phyloP scores from a whole-genome alignment of 2,329 filamentous ascomycete species.

The Fusarium sacchari region DNA sequence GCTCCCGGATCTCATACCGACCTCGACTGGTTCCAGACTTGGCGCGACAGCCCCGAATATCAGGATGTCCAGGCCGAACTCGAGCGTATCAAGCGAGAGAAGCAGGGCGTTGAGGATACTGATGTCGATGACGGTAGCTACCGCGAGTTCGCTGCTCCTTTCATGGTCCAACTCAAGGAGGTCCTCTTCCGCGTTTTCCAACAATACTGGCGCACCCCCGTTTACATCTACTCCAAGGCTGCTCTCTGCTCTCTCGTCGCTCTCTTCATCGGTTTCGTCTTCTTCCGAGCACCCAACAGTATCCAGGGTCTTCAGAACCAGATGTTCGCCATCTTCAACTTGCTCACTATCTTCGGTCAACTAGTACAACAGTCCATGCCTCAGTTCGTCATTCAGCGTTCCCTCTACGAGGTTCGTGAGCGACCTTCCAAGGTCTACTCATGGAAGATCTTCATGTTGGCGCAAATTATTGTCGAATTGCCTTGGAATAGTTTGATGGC shows the following conservation, averaged over 20 bases:
- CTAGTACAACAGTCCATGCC: slow-evolving; percentile 86
- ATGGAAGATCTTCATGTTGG: slow-evolving; percentile 86
- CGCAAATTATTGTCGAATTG: slow-evolving; percentile 84
- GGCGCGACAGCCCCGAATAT: slow-evolving; percentile 69
- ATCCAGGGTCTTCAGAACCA: slow-evolving; percentile 86
- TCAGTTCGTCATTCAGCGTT: slow-evolving; percentile 83
- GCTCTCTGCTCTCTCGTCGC: slow-evolving; percentile 71
- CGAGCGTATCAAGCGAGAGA: slow-evolving; percentile 63
- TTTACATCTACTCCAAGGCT: slow-evolving; percentile 87
- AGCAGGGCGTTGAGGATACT: slow-evolving; percentile 46
- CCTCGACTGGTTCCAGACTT: slow-evolving; percentile 72
- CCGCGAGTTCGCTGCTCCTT: slow-evolving; percentile 84
- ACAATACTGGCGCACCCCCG: slow-evolving; percentile 91
- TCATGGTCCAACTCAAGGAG: slow-evolving; percentile 72
- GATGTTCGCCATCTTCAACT: slow-evolving; percentile 87
- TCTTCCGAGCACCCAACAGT: slow-evolving; percentile 76
- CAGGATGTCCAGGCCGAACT: slow-evolving; percentile 65
- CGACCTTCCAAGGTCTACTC: slow-evolving; percentile 85
- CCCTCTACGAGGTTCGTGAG: slow-evolving; percentile 86
- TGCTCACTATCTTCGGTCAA: slow-evolving; percentile 83
- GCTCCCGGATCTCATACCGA: slow-evolving; percentile 71
- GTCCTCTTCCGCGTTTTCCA: slow-evolving; percentile 82
- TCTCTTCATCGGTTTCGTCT: slow-evolving; percentile 85
- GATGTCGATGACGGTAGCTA: slow-evolving; percentile 59
- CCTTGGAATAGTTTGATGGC: slow-evolving; percentile 84